These are phyloP conservation scores for Epichloe amarillans DNA, from an alignment of 2,329 filamentous ascomycete species.

Conservation along the genomic window DNA sequence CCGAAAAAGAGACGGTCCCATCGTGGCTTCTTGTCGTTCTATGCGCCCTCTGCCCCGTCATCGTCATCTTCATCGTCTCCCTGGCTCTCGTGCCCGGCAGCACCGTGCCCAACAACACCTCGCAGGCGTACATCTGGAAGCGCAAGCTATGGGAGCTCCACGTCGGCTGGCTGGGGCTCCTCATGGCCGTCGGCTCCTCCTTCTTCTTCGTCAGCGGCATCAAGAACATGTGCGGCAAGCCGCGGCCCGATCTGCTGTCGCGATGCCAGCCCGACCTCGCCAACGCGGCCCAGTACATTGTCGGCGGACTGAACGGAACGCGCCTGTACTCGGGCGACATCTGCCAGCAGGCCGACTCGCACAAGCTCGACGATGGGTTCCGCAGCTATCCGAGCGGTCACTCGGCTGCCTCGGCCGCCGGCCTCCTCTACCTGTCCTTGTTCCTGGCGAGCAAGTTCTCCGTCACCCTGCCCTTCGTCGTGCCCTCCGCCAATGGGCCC, in stretches of 20 bases:
- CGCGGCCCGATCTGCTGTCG: constrained; percentile 68
- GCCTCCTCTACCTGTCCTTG: constrained; percentile 72
- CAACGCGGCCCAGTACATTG: constrained; percentile 43
- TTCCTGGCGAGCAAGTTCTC: constrained; percentile 77
- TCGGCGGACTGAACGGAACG: constrained; percentile 52
- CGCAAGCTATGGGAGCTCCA: constrained; percentile 88
- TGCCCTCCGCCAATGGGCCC: constrained; percentile 28
- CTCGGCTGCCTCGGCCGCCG: constrained; percentile 58
- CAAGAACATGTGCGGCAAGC: constrained; percentile 62
- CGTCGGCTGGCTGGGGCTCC: constrained; percentile 71
- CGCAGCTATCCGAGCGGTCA: constrained; percentile 53
- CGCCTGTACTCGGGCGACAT: constrained; percentile 64
- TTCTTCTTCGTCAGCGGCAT: constrained; percentile 77
- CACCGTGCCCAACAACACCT: constrained; percentile 48
- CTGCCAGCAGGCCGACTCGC: constrained; percentile 51
- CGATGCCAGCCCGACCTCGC: constrained; percentile 65
- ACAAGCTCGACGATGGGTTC: constrained; percentile 66
- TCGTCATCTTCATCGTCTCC: constrained; percentile 54
- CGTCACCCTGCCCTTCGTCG: constrained; percentile 58
- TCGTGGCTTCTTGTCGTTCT: constrained; percentile 52
- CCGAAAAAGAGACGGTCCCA: constrained; percentile 58
- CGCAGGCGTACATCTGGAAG: constrained; percentile 55
- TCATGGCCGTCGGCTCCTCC: constrained; percentile 53
- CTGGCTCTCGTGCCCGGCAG: constrained; percentile 60
- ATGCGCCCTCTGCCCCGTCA: constrained; percentile 48